Conservation (phyloP, 805 yeast species). For the Starmera dryadoides region DNA sequence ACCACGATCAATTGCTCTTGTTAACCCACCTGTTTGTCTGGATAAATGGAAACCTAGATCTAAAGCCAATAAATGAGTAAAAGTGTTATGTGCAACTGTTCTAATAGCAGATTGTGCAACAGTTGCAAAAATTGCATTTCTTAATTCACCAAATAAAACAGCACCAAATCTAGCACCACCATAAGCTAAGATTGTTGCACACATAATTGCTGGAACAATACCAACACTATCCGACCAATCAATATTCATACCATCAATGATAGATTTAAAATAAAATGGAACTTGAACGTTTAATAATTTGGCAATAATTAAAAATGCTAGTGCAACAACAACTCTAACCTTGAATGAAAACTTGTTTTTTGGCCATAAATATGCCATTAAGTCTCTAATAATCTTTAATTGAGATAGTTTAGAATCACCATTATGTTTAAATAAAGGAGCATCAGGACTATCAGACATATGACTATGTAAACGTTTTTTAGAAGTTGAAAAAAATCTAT, state of each 20-base stretch:
- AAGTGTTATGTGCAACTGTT: conserved; percentile 82
- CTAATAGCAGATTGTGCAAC: conserved; percentile 94
- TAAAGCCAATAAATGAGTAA: conserved; percentile 71
- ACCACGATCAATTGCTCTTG: conserved; percentile 95
- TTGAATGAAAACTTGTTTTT: conserved; percentile 58
- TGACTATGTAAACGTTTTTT: not conserved
- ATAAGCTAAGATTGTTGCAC: conserved; percentile 70
- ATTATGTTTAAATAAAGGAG: not conserved
- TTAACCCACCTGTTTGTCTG: conserved; percentile 91
- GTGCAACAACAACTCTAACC: conserved; percentile 68
- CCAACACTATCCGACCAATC: conserved; percentile 72
- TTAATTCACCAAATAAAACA: conserved; percentile 85
- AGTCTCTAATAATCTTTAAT: conserved; percentile 49
- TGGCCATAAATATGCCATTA: conserved; percentile 78
- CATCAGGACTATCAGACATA: not conserved
- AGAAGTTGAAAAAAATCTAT: not conserved
- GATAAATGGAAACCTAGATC: conserved; percentile 87
- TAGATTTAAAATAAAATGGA: conserved; percentile 86
- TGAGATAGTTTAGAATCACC: conserved; percentile 25
- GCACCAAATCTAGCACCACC: conserved; percentile 95
- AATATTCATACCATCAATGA: conserved; percentile 87
- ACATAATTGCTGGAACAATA: conserved; percentile 55
- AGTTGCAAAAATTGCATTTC: conserved; percentile 92
- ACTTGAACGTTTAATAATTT: conserved; percentile 91
- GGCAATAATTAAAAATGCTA: conserved; percentile 66